Evolutionary conservation across 2,329 filamentous ascomycete species (phyloP).

Genomic region (Clonostachys sp.): DNA sequence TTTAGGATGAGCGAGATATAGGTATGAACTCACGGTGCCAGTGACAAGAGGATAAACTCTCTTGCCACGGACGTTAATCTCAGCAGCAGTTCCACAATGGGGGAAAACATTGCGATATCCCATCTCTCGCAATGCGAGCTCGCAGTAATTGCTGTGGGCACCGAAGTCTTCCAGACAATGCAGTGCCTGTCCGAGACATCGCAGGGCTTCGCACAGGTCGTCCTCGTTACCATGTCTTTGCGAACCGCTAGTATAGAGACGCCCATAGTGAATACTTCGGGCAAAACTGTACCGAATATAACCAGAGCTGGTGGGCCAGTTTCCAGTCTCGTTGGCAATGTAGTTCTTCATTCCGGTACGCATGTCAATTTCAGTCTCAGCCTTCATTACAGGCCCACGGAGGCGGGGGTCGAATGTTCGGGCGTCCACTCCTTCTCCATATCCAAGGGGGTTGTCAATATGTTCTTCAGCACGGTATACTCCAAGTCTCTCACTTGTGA

Average conservation of each 20-base stretch:
- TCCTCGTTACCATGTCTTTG: constrained; percentile 60
- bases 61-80: constrained; percentile 60
- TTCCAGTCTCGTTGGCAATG: constrained; percentile 83
- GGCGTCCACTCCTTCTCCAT: constrained; percentile 83
- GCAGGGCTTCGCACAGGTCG: constrained; percentile 75
- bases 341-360: constrained; percentile 98
- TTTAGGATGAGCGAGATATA: background rate
- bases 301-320: constrained; percentile 85
- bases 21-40: constrained; percentile 25
- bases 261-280: constrained; percentile 72
- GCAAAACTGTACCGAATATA: constrained; percentile 75
- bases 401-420: constrained; percentile 76
- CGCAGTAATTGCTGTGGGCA: constrained; percentile 80
- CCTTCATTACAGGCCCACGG: constrained; percentile 68
- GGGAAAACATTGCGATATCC: constrained; percentile 77
- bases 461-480: constrained; percentile 75
- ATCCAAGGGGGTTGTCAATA: constrained; percentile 76
- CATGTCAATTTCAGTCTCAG: constrained; percentile 69
- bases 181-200: constrained; percentile 71
- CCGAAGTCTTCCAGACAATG: constrained; percentile 78
- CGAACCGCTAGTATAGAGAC: constrained; percentile 66
- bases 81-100: constrained; percentile 63
- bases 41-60: constrained; percentile 73
- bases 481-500: constrained; percentile 74
- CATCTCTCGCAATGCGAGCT: constrained; percentile 72